phyloP scores from a whole-genome alignment of 2,329 filamentous ascomycete species.

The Huntiella abstrusa region DNA sequence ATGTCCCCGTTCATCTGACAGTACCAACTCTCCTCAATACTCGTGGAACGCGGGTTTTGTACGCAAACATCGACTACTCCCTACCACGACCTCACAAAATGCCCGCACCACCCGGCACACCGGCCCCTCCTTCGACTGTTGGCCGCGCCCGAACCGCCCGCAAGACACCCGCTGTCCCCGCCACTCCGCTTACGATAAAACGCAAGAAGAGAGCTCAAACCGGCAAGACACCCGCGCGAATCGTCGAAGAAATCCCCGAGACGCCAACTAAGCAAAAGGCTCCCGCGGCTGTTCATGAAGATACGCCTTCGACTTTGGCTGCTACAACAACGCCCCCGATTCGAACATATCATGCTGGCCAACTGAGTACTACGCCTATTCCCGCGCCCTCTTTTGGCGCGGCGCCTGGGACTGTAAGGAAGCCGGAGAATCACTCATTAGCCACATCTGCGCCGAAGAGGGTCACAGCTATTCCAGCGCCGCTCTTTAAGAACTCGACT shows the following conservation, averaged over 20 bases:
- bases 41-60: neutral
- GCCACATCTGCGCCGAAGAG: neutral
- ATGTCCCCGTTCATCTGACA: neutral
- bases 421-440: too few species aligned
- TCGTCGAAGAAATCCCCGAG: neutral
- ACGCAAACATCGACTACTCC: neutral
- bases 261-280: neutral
- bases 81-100: neutral
- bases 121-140: neutral
- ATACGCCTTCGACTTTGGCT: neutral
- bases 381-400: constrained; percentile 2
- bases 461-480: neutral
- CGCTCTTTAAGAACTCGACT: neutral
- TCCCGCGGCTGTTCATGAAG: neutral
- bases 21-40: neutral
- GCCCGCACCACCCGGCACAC: neutral
- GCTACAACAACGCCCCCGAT: constrained; percentile 7
- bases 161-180: constrained; percentile 1
- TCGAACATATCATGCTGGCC: constrained; percentile 6
- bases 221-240: neutral
- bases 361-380: constrained; percentile 9
- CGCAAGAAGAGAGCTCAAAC: constrained; percentile 3
- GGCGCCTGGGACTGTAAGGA: neutral
- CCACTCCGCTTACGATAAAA: constrained; percentile 7
- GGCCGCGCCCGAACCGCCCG: neutral